phyloP scores from a whole-genome alignment of 208 protist species.

The Leishmania lainsoni region DNA sequence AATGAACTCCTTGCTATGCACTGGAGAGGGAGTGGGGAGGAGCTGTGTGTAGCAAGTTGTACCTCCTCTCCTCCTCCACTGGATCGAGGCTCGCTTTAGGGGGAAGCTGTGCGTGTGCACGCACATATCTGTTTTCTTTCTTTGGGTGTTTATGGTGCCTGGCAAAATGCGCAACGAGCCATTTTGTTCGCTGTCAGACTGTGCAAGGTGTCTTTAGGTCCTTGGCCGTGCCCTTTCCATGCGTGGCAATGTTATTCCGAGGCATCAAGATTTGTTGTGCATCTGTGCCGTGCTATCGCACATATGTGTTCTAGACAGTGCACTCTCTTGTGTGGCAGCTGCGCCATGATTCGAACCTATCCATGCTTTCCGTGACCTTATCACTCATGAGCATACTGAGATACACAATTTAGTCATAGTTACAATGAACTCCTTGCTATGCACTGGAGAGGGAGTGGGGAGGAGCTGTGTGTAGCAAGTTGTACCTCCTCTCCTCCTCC shows the following conservation, averaged over 20 bases:
- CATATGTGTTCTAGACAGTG: no score
- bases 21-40: no score
- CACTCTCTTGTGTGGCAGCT: no score
- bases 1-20: no score
- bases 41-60: no score
- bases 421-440: neutral
- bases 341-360: no score
- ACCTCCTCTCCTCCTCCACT: neutral
- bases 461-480: neutral
- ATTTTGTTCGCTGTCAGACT: neutral
- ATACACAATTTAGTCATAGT: no score
- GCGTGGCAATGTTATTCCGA: no score
- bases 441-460: neutral
- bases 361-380: no score
- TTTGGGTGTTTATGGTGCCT: neutral
- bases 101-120: neutral
- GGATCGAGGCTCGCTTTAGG: neutral
- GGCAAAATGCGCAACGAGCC: neutral
- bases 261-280: no score
- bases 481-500: neutral
- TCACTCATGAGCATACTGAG: no score
- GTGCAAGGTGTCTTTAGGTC: constrained; percentile 34
- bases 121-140: neutral
- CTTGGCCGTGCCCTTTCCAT: constrained; percentile 20
- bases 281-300: no score